Conservation (phyloP, 1,284 basidiomycete species). For the Microbotryomycetes sp. region DNA sequence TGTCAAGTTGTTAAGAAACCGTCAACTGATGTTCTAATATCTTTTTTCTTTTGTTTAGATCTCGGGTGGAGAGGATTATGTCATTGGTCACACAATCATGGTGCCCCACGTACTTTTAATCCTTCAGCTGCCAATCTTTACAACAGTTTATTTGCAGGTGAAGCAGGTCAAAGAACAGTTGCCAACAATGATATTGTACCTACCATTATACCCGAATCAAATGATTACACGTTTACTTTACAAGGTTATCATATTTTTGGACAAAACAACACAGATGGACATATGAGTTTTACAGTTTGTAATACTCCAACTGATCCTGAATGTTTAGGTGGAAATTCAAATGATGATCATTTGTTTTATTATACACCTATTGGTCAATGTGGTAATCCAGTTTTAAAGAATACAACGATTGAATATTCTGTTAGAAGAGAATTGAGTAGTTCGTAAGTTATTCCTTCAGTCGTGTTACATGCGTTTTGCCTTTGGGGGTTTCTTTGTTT, state of each 20-base stretch:
- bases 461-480: not conserved
- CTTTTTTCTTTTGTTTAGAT: slow-evolving; percentile 3
- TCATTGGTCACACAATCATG: slow-evolving; percentile 30
- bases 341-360: slow-evolving; percentile 30
- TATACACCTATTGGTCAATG: slow-evolving; percentile 24
- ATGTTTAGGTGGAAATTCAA: slow-evolving; percentile 32
- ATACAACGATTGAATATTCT: not conserved
- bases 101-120: slow-evolving; percentile 32
- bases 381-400: slow-evolving; percentile 1
- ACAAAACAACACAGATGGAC: slow-evolving; percentile 34
- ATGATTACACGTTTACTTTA: slow-evolving; percentile 32
- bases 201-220: slow-evolving; percentile 30
- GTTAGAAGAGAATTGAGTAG: not conserved
- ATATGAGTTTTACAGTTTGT: not conserved
- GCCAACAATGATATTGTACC: slow-evolving; percentile 33
- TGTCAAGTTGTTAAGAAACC: not conserved
- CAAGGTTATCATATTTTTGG: slow-evolving; percentile 37
- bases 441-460: not conserved
- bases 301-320: slow-evolving; percentile 18
- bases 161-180: slow-evolving; percentile 35
- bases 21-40: not conserved
- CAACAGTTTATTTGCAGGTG: slow-evolving; percentile 27
- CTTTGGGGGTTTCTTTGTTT: not conserved
- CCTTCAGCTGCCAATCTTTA: slow-evolving; percentile 28
- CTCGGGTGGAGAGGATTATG: slow-evolving; percentile 26